Evolutionary conservation across 1,284 basidiomycete genomes (phyloP).

Genomic region (Puccinia triticina): DNA sequence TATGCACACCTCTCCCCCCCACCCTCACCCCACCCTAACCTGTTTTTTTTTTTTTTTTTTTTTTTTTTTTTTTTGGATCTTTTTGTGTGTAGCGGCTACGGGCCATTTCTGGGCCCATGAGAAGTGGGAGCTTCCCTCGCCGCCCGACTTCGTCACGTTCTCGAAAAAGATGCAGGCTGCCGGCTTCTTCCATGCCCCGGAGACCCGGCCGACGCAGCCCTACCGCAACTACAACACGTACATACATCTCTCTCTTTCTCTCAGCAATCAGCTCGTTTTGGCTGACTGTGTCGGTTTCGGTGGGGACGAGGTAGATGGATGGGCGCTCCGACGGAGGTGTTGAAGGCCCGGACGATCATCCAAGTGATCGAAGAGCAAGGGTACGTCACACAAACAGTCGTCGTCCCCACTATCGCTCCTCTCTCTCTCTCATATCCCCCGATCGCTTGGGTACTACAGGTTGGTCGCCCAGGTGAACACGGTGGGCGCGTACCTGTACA

Average conservation of each 20-base stretch:
- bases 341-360: slow-evolving; percentile 65
- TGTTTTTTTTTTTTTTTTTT: no score
- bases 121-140: slow-evolving; percentile 63
- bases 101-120: slow-evolving; percentile 67
- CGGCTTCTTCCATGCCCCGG: slow-evolving; percentile 64
- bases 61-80: no score
- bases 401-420: no score
- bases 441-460: neutral
- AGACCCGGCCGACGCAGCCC: slow-evolving; percentile 63
- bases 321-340: slow-evolving; percentile 64
- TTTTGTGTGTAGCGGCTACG: slow-evolving; percentile 64
- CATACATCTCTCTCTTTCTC: neutral
- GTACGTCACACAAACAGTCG: no score
- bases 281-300: neutral
- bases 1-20: neutral
- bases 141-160: slow-evolving; percentile 66
- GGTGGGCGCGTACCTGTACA: slow-evolving; percentile 57
- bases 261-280: neutral
- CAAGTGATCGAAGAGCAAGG: slow-evolving; percentile 62
- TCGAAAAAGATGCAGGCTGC: slow-evolving; percentile 64
- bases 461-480: slow-evolving; percentile 56
- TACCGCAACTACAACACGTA: slow-evolving; percentile 63
- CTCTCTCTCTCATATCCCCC: no score
- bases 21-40: no score
- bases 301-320: slow-evolving; percentile 46